phyloP scores from a whole-genome alignment of 1,139 yeast genomes.

The Magnusiomyces paraingens region DNA sequence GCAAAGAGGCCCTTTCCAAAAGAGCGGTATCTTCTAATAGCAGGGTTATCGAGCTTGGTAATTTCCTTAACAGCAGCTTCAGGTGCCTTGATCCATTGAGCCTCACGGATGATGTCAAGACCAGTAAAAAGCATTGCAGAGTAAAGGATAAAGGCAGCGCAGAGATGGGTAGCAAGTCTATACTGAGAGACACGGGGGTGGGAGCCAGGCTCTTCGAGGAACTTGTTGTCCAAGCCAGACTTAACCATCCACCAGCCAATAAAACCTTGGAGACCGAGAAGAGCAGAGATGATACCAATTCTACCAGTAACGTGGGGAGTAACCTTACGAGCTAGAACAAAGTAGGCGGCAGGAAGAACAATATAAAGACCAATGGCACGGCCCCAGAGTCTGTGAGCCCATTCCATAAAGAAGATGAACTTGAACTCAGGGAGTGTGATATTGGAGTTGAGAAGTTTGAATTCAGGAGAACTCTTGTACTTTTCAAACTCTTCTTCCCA shows the following conservation, averaged over 20 bases:
- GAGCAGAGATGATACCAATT: slow-evolving; percentile 61
- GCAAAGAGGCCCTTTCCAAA: slow-evolving; percentile 51
- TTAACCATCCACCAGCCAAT: slow-evolving; percentile 99
- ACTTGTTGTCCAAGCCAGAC: slow-evolving; percentile 83
- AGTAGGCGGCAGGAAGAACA: slow-evolving; percentile 78
- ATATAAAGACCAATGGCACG: slow-evolving; percentile 81
- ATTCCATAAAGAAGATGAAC: slow-evolving; percentile 94
- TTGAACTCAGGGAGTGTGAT: slow-evolving; percentile 90
- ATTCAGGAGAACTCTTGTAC: slow-evolving; percentile 86
- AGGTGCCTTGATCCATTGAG: slow-evolving; percentile 60
- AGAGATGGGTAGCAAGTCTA: slow-evolving; percentile 87
- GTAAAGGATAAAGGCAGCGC: slow-evolving; percentile 86
- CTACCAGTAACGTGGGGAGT: slow-evolving; percentile 62
- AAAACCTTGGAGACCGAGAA: slow-evolving; percentile 88
- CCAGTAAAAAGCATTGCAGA: slow-evolving; percentile 90
- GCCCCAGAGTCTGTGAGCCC: slow-evolving; percentile 93
- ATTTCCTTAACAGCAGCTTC: slow-evolving; percentile 44
- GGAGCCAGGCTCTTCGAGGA: slow-evolving; percentile 70
- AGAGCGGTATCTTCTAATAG: slow-evolving; percentile 50
- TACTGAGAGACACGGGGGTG: slow-evolving; percentile 94
- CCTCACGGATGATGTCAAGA: slow-evolving; percentile 70
- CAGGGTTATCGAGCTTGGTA: slow-evolving; percentile 51
- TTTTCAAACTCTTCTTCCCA: slow-evolving; percentile 83
- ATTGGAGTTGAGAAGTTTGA: slow-evolving; percentile 79
- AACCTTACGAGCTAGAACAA: slow-evolving; percentile 61